Evolutionary conservation across 768 basidiomycete species (phyloP), one percentile per base, ranked within the genome.

Genomic region (Boletales sp.): DNA sequence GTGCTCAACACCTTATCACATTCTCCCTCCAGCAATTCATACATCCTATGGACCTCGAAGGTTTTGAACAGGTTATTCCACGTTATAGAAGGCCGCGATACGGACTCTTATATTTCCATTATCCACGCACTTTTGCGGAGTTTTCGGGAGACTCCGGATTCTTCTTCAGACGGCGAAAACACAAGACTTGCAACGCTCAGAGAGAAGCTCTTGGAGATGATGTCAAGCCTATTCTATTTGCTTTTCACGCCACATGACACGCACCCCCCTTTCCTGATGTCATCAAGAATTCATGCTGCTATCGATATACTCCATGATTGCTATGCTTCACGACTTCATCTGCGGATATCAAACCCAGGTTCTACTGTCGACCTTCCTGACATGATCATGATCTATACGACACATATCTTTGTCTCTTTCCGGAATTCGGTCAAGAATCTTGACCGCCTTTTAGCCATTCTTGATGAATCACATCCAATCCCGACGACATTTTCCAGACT

Each of bases 41-140:
- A 61, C 19, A 49, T 66, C 48, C 60, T 68, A 34, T 82, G 78
- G 77, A 63, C 70, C 13, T 76, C 71, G 51, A 74, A 71, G 55
- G 74, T 72, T 10, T 54, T 75, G 14, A 59, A 69, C 33, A 72
- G 60, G 8, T 60, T 79, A 39, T 68, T 65, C 4, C 59, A 65
- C n/a, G 50, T 54, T 4, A 42, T 75, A 19, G 66, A 64, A 47
- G 48, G 43, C 25, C 48, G 55, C 5, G 70, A 77, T 46, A 62
- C 69, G 7, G 57, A 51, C 11, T 66, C 65, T 11, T 72, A 72
- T 59, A 54, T 73, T 41, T 34, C 48, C 33, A 58, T 74, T 43
- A 50, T 64, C 48, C 48, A 53, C 41, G 53, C 65, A 11, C 50
- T 77, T n/a, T 62, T 65, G 34, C 50, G 50, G 19, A 57, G 43